Conservation (phyloP, 2,329 filamentous ascomycete genomes). For the Teratosphaeria epicoccoides region DNA sequence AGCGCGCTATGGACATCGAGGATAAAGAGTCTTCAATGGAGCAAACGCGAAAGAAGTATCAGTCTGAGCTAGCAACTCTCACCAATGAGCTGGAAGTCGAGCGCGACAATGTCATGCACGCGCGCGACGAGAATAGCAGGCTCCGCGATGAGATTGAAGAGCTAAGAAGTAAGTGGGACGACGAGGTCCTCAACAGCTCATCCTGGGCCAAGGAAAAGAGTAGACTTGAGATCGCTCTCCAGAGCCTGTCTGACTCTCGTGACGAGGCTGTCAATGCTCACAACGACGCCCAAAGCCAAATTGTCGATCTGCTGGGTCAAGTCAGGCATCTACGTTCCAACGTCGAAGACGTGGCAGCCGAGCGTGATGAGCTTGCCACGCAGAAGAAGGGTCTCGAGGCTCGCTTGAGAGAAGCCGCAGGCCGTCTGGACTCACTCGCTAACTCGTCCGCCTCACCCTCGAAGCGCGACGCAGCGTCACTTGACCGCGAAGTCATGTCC, state of each 20-base stretch:
- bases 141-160: constrained; percentile 95
- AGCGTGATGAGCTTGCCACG: constrained; percentile 72
- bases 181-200: constrained; percentile 92
- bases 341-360: constrained; percentile 74
- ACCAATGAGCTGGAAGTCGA: constrained; percentile 90
- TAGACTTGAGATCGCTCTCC: constrained; percentile 76
- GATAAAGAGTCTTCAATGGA: constrained; percentile 95
- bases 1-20: constrained; percentile 90
- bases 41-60: constrained; percentile 95
- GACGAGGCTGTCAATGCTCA: constrained; percentile 90
- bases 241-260: constrained; percentile 79
- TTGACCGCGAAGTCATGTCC: constrained; percentile 81
- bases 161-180: constrained; percentile 91
- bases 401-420: constrained; percentile 75
- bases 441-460: constrained; percentile 67
- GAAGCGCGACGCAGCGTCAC: constrained; percentile 76
- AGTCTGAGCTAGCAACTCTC: constrained; percentile 77
- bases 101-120: constrained; percentile 77
- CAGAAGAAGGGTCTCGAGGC: constrained; percentile 87
- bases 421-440: constrained; percentile 71
- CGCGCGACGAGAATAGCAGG: constrained; percentile 71
- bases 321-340: constrained; percentile 73
- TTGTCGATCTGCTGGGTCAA: constrained; percentile 81
- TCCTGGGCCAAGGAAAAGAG: constrained; percentile 98
- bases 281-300: constrained; percentile 87